Percentiles rank a stretch among this genome's conserved stretches.
Evolutionary conservation across 805 yeast species (phyloP).

Genomic region (Hanseniaspora guilliermondii): DNA sequence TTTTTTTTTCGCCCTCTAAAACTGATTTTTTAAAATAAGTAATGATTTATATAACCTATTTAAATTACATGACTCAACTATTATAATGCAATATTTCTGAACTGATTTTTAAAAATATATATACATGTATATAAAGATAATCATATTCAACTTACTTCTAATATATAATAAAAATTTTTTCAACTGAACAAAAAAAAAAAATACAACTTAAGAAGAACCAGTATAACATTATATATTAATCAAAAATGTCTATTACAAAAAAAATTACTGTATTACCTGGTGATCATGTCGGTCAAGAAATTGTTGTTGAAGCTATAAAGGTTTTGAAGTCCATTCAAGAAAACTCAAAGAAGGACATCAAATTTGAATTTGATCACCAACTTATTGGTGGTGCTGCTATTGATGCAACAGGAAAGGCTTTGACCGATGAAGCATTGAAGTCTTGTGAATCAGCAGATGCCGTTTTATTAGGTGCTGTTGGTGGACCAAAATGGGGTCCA

Average conservation of each 20-base stretch:
- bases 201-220: not conserved
- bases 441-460: slow-evolving; percentile 86
- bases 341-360: slow-evolving; percentile 36
- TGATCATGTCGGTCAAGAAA: slow-evolving; percentile 92
- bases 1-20: not conserved
- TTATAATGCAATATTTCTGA: not conserved
- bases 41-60: not conserved
- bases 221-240: not conserved
- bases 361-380: slow-evolving; percentile 69
- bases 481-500: slow-evolving; percentile 99
- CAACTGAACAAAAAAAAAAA: not conserved
- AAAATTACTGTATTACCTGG: slow-evolving; percentile 85
- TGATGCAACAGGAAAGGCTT: slow-evolving; percentile 88
- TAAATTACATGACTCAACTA: not conserved
- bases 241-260: slow-evolving; percentile 29
- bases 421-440: slow-evolving; percentile 70
- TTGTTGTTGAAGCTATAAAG: slow-evolving; percentile 80
- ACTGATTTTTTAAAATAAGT: not conserved
- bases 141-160: too few species aligned
- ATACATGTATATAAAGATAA: too few species aligned
- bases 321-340: slow-evolving; percentile 69
- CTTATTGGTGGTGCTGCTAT: slow-evolving; percentile 97
- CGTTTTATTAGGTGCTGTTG: slow-evolving; percentile 94
- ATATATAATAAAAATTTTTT: too few species aligned
- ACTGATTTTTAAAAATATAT: not conserved